Evolutionary conservation across 176 grass and related monocot genomes (phyloP), one percentile per base, ranked within the genome.

Genomic region (Phyllostachys edulis): DNA sequence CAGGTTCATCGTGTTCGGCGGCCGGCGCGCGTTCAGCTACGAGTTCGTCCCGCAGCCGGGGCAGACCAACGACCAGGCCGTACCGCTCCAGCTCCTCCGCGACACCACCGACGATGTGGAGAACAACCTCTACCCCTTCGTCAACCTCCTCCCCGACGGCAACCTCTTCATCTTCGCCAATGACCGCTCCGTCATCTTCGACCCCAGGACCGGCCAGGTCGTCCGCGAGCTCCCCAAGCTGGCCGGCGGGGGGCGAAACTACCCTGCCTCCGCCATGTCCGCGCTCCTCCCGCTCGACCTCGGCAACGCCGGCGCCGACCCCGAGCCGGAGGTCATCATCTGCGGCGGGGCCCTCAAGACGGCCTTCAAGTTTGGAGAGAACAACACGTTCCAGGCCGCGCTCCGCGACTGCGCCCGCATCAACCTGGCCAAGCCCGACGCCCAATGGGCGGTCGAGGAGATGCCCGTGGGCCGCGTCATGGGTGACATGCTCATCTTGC

Each of bases 121-220:
- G 87, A 98, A 98, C 87, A 98, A 98, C 80, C 96, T 98, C 24
- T 98, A 98, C 87, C 96, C 96, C 3, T 98, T 95, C 73, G 85
- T 95, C 45, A 88, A 98, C 96, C 93, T 98, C 80, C 87, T 87
- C 39, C 89, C 93, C 47, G 90, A 95, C 14, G 91, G 93, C 82
- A 92, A 86, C 63, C 68, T 98, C 46, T 98, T 98, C 85, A 24
- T 98, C 77, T 98, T 98, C 77, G 91, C 89, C 75, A 98, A 98
- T 67, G 83, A 98, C 79, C 96, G 93, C 10, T 90, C 89, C 39
- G 75, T 98, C 85, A 76, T 98, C 85, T 71, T 98, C 73, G 84
- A 95, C 82, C 77, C 79, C 57, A 47, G 11, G 44, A 45, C 63
- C n/a, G 46, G 76, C 21, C 68, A 63, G 47, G 69, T 98, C 71